phyloP scores from a whole-genome alignment of 495 filamentous ascomycete species.

The Hypoxylon intermedium region DNA sequence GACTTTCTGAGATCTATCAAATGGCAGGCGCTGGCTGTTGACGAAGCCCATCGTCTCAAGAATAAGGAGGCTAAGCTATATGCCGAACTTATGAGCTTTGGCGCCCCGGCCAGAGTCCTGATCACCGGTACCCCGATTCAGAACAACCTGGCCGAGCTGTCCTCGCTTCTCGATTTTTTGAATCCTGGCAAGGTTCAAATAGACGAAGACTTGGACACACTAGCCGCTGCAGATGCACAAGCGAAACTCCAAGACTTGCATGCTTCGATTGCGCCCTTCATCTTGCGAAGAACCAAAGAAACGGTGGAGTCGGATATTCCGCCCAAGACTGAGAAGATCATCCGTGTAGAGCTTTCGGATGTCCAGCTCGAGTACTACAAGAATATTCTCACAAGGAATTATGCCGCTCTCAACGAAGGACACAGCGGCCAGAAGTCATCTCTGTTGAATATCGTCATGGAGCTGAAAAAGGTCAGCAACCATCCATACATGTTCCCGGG shows the following conservation, averaged over 20 bases:
- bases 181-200: slow-evolving; percentile 88
- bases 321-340: slow-evolving; percentile 97
- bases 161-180: slow-evolving; percentile 91
- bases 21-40: slow-evolving; percentile 96
- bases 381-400: slow-evolving; percentile 96
- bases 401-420: slow-evolving; percentile 89
- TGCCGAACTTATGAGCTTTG: slow-evolving; percentile 80
- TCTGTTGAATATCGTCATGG: slow-evolving; percentile 99
- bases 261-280: slow-evolving; percentile 80
- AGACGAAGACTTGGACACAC: slow-evolving; percentile 82
- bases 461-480: slow-evolving; percentile 98
- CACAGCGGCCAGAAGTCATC: slow-evolving; percentile 89
- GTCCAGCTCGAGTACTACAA: slow-evolving; percentile 98
- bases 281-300: slow-evolving; percentile 95
- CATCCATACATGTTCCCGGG: slow-evolving; percentile 97
- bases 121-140: slow-evolving; percentile 98
- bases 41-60: slow-evolving; percentile 96
- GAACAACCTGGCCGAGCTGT: slow-evolving; percentile 91
- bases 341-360: slow-evolving; percentile 94
- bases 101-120: slow-evolving; percentile 81
- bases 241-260: slow-evolving; percentile 69
- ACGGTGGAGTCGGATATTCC: slow-evolving; percentile 95
- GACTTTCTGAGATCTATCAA: slow-evolving; percentile 83
- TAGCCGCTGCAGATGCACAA: slow-evolving; percentile 51
- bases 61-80: slow-evolving; percentile 95